A percentile compares a stretch with the other conserved stretches of the same genome.
Evolutionary conservation across 164 flowering plant species (phyloP).

Genomic region (Kingdonia uniflora): DNA sequence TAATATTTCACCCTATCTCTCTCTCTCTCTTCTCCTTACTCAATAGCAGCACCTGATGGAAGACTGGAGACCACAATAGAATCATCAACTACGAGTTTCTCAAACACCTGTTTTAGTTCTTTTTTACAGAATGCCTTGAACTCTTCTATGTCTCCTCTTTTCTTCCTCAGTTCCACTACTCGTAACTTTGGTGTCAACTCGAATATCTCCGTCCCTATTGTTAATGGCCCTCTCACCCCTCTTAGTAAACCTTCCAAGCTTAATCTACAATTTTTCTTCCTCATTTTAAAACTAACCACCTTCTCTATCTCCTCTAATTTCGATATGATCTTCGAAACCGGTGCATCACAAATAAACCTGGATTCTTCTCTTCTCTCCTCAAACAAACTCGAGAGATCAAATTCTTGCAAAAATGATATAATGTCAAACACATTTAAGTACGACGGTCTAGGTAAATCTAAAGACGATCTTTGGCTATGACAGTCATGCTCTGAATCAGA

Average conservation of each 20-base stretch:
- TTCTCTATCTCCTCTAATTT: conserved; percentile 84
- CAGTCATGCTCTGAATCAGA: conserved; percentile 36
- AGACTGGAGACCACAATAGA: conserved; percentile 8
- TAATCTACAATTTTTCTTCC: conserved; percentile 76
- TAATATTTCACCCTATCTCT: not conserved
- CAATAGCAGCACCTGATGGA: not conserved
- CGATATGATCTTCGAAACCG: conserved; percentile 56
- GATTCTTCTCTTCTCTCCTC: conserved; percentile 59
- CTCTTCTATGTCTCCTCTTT: conserved; percentile 67
- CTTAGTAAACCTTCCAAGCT: conserved; percentile 65
- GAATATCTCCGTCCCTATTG: conserved; percentile 79
- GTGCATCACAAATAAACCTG: conserved; percentile 63
- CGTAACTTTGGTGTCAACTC: conserved; percentile 69
- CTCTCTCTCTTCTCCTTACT: not conserved
- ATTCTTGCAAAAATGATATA: conserved; percentile 56
- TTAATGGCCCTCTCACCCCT: conserved; percentile 69
- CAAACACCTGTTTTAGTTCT: conserved; percentile 63
- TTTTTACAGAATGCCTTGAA: conserved; percentile 61
- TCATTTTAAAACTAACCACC: conserved; percentile 66
- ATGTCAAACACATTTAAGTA: conserved; percentile 71
- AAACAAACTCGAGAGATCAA: conserved; percentile 56
- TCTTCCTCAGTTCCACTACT: conserved; percentile 87
- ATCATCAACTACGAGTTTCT: conserved; percentile 30
- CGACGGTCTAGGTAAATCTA: conserved; percentile 48
- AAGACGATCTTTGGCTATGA: conserved; percentile 12